Evolutionary conservation across 768 basidiomycete genomes (phyloP).

Genomic region (Tricholomella constricta): DNA sequence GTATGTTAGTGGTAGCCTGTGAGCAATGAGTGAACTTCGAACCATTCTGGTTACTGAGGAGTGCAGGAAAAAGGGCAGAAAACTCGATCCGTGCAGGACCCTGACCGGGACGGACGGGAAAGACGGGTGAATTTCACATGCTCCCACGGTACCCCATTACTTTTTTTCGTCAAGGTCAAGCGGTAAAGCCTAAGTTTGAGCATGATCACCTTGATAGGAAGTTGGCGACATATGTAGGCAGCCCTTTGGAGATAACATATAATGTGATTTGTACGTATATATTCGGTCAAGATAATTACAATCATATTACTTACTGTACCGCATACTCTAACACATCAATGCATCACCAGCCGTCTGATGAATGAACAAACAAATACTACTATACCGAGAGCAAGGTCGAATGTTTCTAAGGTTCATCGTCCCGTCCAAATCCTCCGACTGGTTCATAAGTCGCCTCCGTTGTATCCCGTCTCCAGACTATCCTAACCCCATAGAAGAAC

Average conservation of each 20-base stretch:
- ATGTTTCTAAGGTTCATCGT: conserved; percentile 43
- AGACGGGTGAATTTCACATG: conserved; percentile 9
- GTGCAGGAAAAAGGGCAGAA: conserved; percentile 1
- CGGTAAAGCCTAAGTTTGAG: too few relatives aligned
- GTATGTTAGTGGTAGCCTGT: neutral
- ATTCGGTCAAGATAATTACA: neutral
- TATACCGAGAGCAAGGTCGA: neutral
- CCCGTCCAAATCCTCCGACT: conserved; percentile 72
- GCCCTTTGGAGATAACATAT: too few relatives aligned
- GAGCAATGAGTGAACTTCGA: neutral
- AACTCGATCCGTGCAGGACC: neutral
- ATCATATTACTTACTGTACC: neutral
- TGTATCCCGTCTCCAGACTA: conserved; percentile 72
- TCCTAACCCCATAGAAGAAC: conserved; percentile 74
- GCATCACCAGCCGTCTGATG: neutral
- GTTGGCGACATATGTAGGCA: too few relatives aligned
- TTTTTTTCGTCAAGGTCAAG: neutral
- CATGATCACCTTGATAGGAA: too few relatives aligned
- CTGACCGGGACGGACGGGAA: neutral
- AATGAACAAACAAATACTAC: neutral
- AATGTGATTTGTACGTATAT: neutral
- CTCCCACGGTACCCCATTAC: neutral
- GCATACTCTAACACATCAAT: neutral
- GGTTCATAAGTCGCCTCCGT: conserved; percentile 92
- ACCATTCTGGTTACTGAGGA: conserved; percentile 14